phyloP scores from a whole-genome alignment of 2,329 filamentous ascomycete species.

The Hymenotorrendiella dingleyae region DNA sequence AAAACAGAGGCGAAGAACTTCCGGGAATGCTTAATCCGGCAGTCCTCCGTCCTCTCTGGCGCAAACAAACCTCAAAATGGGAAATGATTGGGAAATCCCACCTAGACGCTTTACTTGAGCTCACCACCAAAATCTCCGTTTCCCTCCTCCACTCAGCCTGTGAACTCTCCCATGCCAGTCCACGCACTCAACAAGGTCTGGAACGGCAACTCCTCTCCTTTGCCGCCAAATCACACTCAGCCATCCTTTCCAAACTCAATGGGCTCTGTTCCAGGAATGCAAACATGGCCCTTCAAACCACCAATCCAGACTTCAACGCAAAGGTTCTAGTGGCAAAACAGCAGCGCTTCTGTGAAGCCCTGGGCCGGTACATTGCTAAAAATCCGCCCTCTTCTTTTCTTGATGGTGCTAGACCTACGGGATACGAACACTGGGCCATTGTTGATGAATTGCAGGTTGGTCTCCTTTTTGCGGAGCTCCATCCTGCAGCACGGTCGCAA shows the following conservation, averaged over 20 bases:
- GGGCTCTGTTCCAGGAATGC: constrained; percentile 5
- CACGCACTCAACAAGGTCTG: constrained; percentile 4
- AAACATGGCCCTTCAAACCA: constrained; percentile 13
- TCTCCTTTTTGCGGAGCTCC: constrained; percentile 16
- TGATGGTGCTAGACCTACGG: neutral
- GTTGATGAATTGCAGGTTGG: constrained; percentile 4
- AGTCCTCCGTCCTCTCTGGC: constrained; percentile 29
- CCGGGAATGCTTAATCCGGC: constrained; percentile 31
- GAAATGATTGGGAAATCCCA: constrained; percentile 22
- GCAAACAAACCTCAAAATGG: constrained; percentile 32
- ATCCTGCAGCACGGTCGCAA: constrained; percentile 14
- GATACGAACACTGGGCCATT: neutral
- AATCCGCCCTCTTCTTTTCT: constrained; percentile 8
- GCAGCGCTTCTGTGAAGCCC: constrained; percentile 13
- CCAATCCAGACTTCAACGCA: constrained; percentile 8
- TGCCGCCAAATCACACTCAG: neutral
- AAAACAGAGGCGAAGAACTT: constrained; percentile 30
- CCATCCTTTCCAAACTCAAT: constrained; percentile 1
- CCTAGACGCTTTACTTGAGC: constrained; percentile 16
- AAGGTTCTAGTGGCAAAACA: constrained; percentile 11
- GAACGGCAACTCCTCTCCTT: constrained; percentile 5
- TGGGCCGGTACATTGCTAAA: constrained; percentile 9
- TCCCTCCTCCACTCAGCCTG: constrained; percentile 19
- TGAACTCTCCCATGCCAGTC: neutral
- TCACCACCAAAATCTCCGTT: constrained; percentile 16